Base-by-base conservation (phyloP, 495 filamentous ascomycete species). In the Astrothelium subdiscretum region DNA sequence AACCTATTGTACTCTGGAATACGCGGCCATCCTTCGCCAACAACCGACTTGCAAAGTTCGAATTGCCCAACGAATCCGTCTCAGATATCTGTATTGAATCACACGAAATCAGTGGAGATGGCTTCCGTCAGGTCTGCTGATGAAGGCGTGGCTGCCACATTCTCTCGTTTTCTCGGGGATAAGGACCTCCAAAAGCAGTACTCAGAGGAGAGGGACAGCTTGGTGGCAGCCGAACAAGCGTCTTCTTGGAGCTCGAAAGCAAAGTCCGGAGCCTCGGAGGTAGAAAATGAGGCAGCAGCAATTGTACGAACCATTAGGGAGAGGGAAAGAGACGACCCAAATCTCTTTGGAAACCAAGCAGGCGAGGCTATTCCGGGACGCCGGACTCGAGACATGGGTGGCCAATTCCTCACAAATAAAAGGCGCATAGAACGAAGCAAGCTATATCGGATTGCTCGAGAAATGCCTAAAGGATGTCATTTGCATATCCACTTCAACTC, bases 401-500 rank as follows among this genome's bases (percentile, higher is more conserved):
- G 73, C 6, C 72, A 71, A 31, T 75, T 75, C 52, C 64, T 75
- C 12, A 70, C 67, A 20, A 75, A 75, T 59, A 68, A 66, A 54
- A 31, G 63, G 2, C 64, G 70, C 8, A 74, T 75, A 12, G 68
- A 73, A 42, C 22, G 59, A 42, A 75, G 73, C 60, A 66, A 64
- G 31, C 31, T 74, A 12, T 74, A 65, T 61, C 11, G 62, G 8
- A 71, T 75, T 35, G 63, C 72, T 5, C 40, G 65, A 27, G 8
- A 57, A 32, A 66, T 70, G 62, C 73, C 73, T 0, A 75, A 75
- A 66, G 73, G 73, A 0, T 59, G 62, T 18, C 68, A 73, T 58
- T 62, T 72, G 57, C 73, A 75, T 58, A 63, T 75, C 15, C 73
- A 75, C 59, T 75, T 75, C 68, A 75, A 75, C 60, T 67, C 72